Base-by-base conservation (phyloP, 2,329 filamentous ascomycete species). In the Boeremia lycopersici region DNA sequence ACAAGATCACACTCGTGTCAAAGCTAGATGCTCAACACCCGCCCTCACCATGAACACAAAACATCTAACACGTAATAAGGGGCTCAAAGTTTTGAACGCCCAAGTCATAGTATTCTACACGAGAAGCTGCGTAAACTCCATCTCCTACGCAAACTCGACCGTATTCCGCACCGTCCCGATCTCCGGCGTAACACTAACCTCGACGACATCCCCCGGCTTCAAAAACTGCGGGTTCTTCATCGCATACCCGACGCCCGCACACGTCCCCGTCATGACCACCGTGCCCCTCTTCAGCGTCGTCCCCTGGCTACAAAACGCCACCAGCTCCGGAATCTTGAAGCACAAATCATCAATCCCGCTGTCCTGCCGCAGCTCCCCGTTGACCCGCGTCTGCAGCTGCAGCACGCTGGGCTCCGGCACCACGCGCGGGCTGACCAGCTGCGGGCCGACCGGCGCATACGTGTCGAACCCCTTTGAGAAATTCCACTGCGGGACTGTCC, bases 391-490 rank as follows among this genome's bases (percentile, higher is more conserved):
- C 52, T 65, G 67, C 7, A 86, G 61, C 0, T 70, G 64, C 38
- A 85, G 69, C 13, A 67, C 61, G 1, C 63, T 67, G 0, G 81
- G 81, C 46, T 82, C 78, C 0, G 70, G 64, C 0, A 85, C 64
- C 0, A 82, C 50, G 1, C 68, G 67, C 0, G 72, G 68, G 1
- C 72, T 70, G 0, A 85, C 79, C 0, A 86, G 68, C 33, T 72
- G 73, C 0, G 83, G 83, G 0, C 83, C 83, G 0, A 86, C 51
- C 0, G 83, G 84, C 0, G 81, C 80, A 58, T 76, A 85, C 0
- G 77, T 82, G 58, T 86, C 82, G 48, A 86, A 86, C 0, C 82
- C 80, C 60, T 86, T 85, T 13, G 76, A 78, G 58, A 84, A 86
- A 0, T 79, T 77, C 80, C 81, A 85, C 63, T 86, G 84, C 0